Conservation (phyloP, 495 filamentous ascomycete species). For the Aspergillus nidulans region DNA sequence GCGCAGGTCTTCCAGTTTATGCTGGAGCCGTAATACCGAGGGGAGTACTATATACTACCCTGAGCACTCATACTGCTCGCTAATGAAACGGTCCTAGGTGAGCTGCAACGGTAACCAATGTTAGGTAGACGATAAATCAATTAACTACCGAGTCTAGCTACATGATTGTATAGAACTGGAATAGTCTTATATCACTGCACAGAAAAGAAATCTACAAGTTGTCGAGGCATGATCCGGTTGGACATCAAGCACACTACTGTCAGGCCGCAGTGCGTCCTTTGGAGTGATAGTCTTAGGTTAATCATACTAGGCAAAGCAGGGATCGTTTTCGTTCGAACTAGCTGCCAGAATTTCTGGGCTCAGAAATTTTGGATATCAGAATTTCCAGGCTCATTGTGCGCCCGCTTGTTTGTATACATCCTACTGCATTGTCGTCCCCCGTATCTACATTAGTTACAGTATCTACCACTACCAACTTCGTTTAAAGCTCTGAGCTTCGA, state of each 20-base stretch:
- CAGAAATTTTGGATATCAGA: not conserved
- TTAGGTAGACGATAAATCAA: not conserved
- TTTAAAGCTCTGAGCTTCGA: not conserved
- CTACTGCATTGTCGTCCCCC: not conserved
- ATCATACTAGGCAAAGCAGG: conserved; percentile 4
- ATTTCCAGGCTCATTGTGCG: conserved; percentile 8
- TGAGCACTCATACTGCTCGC: too few species aligned
- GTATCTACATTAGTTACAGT: too few species aligned
- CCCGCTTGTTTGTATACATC: not conserved
- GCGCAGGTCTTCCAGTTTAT: too few species aligned
- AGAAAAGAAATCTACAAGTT: not conserved
- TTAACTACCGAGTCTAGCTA: not conserved
- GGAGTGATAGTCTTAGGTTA: not conserved
- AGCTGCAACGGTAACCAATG: not conserved
- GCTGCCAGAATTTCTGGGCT: not conserved
- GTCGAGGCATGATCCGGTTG: not conserved
- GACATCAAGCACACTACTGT: conserved; percentile 24
- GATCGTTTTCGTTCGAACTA: not conserved
- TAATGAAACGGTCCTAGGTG: too few species aligned
- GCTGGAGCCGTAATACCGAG: too few species aligned
- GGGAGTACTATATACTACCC: too few species aligned
- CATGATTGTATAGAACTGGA: not conserved
- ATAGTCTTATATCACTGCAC: not conserved
- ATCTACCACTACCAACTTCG: not conserved
- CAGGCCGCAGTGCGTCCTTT: conserved; percentile 32